Evolutionary conservation across 2,329 filamentous ascomycete genomes (phyloP).

Genomic region (Cladophialophora chaetospira): DNA sequence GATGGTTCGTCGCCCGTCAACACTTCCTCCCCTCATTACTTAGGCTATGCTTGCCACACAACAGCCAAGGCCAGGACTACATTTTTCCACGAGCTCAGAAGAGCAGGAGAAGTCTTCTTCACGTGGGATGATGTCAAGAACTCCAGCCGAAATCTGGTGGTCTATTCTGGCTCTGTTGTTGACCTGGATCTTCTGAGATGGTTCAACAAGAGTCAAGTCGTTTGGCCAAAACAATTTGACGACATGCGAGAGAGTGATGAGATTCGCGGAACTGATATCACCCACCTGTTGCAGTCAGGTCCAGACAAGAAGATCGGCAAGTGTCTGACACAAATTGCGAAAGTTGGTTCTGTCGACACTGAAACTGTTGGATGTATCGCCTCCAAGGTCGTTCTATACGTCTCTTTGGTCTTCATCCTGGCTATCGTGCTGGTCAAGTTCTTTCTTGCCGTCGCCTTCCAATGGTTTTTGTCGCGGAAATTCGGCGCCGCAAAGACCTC

Average conservation of each 20-base stretch:
- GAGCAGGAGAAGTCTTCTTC: constrained; percentile 87
- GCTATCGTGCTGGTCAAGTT: constrained; percentile 87
- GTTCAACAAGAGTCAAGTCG: constrained; percentile 83
- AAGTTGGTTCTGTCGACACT: constrained; percentile 92
- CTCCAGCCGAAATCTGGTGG: constrained; percentile 81
- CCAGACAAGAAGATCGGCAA: constrained; percentile 79
- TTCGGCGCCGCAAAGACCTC: constrained; percentile 86
- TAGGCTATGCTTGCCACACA: constrained; percentile 89
- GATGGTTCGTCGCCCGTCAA: constrained; percentile 84
- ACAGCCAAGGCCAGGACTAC: constrained; percentile 65
- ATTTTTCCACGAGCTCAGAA: constrained; percentile 70
- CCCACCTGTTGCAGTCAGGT: constrained; percentile 77
- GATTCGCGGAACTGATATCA: constrained; percentile 83
- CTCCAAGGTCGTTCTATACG: constrained; percentile 93
- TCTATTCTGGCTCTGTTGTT: constrained; percentile 91
- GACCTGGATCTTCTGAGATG: constrained; percentile 85
- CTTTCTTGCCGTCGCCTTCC: constrained; percentile 83
- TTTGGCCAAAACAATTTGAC: constrained; percentile 74
- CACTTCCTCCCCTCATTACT: constrained; percentile 70
- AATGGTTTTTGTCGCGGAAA: constrained; percentile 90
- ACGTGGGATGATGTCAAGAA: constrained; percentile 95
- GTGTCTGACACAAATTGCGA: constrained; percentile 91
- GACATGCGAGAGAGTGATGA: constrained; percentile 71
- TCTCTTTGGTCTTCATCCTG: constrained; percentile 87
- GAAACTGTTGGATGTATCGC: constrained; percentile 97